Conservation (phyloP, 129 eudicot species). For the Artemisia argyi region DNA sequence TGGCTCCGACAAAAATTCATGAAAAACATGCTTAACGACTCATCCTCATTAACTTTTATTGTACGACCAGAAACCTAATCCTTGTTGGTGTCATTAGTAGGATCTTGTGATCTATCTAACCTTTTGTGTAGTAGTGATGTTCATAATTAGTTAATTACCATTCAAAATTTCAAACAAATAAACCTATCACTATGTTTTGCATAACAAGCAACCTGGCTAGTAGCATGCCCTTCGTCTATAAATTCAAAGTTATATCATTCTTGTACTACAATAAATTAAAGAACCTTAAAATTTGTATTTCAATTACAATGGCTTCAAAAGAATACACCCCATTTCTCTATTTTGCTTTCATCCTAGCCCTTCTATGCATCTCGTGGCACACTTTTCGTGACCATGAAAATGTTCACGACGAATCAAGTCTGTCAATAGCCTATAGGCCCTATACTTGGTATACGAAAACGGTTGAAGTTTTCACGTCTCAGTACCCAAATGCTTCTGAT, state of each 20-base stretch:
- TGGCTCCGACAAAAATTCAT: no score
- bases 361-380: constrained; percentile 17
- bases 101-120: no score
- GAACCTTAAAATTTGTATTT: neutral
- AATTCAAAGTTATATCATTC: constrained; percentile 29
- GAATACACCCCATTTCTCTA: no score
- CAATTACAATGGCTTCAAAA: constrained; percentile 19
- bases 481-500: constrained; percentile 2
- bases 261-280: constrained; percentile 6
- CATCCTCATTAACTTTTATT: no score
- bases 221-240: constrained; percentile 22
- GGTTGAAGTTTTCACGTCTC: constrained; percentile 11
- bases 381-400: constrained; percentile 22
- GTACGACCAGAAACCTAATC: no score
- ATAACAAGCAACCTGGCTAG: neutral
- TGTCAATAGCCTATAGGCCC: neutral
- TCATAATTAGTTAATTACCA: no score
- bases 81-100: no score
- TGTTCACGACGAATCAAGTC: constrained; percentile 5
- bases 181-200: no score
- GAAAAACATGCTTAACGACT: no score
- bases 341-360: neutral
- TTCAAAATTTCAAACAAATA: no score
- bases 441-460: constrained; percentile 9
- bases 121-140: no score